Base-by-base conservation (phyloP, 768 basidiomycete species). In the Lentinula lateritia region DNA sequence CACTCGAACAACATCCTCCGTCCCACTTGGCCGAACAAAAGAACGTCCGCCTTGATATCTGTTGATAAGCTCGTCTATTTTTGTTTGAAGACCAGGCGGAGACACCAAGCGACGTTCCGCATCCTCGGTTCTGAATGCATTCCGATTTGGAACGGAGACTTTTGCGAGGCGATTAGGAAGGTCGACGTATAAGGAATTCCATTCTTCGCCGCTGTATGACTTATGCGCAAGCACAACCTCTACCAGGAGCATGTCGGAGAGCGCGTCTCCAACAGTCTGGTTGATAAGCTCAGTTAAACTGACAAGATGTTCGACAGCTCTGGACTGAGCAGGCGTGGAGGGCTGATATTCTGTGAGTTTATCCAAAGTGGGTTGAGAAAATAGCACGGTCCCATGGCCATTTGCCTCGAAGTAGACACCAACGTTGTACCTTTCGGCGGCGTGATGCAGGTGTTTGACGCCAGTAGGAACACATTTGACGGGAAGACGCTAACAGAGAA, bases 321-420 rank as follows among this genome's bases (percentile, higher is more conserved):
- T 90, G 18, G 84, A 85, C 67, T 96, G 93, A 9, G 90, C 89
- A 20, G 92, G 87, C 2, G 92, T 92, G 43, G 85, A 83, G 2
- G 96, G 89, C 65, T 90, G 78, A 68, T 92, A 78, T 23, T 76
- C 74, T 35, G 76, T 67, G 43, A 99, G 78, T 50, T 72, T 81
- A 23, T 83, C 77, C 60, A 88, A 80, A 3, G 93, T 90, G 18
- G 81, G 72, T 6, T 81, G 83, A 12, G 97, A 98, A 77, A 99
- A 98, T 60, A 98, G 74, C 52, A 98, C 93, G 2, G 97, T 99
- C 36, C 97, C 97, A 67, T 99, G 97, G 2, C 97, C 97, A 71
- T 99, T 99, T 38, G 97, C 97, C 73, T 99, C 97, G 68, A 99
- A 99, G 76, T 99, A 99, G 50, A 99, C 93, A n/a, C 97, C 97